Evolutionary conservation across 305 asterid species (phyloP).

Genomic region (Solanum hybrid): DNA sequence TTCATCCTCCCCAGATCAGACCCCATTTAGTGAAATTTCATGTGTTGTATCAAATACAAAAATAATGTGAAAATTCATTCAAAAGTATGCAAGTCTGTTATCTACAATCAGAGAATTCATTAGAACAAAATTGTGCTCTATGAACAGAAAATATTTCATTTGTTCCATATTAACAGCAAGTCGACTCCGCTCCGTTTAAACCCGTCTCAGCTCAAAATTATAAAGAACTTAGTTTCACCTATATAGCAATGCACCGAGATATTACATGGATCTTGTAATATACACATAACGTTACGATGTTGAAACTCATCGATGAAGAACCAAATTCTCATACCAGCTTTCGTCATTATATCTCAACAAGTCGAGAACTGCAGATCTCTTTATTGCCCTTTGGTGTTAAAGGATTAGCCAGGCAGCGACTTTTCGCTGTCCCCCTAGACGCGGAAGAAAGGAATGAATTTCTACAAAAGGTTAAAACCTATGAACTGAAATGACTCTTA

Average conservation of each 20-base stretch:
- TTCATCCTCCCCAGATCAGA: neutral
- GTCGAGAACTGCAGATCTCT: neutral
- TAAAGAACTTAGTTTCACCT: neutral
- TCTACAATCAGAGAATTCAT: neutral
- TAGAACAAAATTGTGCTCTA: neutral
- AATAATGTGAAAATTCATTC: neutral
- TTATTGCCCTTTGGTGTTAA: neutral
- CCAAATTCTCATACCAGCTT: neutral
- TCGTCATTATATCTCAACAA: neutral
- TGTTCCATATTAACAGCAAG: neutral
- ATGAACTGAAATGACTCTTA: slow-evolving; percentile 8
- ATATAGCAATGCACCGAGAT: neutral
- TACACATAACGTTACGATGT: neutral
- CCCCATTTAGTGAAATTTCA: neutral
- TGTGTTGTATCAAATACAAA: neutral
- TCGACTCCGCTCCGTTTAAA: neutral
- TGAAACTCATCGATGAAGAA: neutral
- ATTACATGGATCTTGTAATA: neutral
- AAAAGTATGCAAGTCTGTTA: neutral
- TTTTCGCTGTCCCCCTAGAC: neutral
- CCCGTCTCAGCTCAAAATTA: neutral
- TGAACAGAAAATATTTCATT: neutral
- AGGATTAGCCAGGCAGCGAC: neutral
- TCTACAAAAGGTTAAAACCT: neutral
- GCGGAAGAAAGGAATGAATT: neutral